Conservation (phyloP, 768 basidiomycete species). For the Leucosporidium creatinivorum region DNA sequence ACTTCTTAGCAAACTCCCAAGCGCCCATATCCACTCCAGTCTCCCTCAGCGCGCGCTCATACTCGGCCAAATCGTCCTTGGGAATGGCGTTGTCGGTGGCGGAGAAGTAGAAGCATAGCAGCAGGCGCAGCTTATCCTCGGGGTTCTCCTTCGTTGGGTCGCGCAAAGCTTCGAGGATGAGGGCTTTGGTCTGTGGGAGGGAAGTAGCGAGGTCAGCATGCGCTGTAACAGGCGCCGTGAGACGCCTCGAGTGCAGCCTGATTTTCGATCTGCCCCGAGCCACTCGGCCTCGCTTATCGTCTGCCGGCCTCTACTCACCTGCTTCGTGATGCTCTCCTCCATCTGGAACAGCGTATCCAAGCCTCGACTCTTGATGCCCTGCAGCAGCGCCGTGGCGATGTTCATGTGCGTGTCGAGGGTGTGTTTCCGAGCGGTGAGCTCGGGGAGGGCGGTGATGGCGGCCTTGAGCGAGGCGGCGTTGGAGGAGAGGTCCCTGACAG, state of each 20-base stretch:
- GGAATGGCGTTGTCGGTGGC: conserved; percentile 50
- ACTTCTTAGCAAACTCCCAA: conserved; percentile 81
- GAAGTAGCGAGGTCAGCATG: neutral
- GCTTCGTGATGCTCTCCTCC: conserved; percentile 83
- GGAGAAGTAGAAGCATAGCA: conserved; percentile 91
- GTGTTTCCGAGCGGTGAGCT: conserved; percentile 91
- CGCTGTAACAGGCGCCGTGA: too few relatives aligned
- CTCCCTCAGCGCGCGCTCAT: conserved; percentile 77
- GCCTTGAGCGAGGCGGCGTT: conserved; percentile 93
- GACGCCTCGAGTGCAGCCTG: too few relatives aligned
- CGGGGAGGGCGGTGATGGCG: conserved; percentile 92
- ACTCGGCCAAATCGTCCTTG: conserved; percentile 79
- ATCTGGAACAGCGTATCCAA: conserved; percentile 95
- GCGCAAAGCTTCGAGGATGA: conserved; percentile 81
- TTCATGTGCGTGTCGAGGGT: conserved; percentile 99
- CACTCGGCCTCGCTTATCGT: too few relatives aligned
- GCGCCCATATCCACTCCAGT: conserved; percentile 66
- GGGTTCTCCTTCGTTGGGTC: conserved; percentile 57
- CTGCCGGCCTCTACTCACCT: conserved; percentile 47
- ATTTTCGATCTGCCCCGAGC: too few relatives aligned
- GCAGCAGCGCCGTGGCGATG: conserved; percentile 87
- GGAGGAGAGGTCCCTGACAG: conserved; percentile 77
- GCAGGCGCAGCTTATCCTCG: conserved; percentile 86
- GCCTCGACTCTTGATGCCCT: conserved; percentile 89
- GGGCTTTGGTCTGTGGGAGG: conserved; percentile 56